Percentiles rank a stretch among this genome's conserved stretches.
Conservation (phyloP, 257 asterid genomes). For the Solanum dulcamara region DNA sequence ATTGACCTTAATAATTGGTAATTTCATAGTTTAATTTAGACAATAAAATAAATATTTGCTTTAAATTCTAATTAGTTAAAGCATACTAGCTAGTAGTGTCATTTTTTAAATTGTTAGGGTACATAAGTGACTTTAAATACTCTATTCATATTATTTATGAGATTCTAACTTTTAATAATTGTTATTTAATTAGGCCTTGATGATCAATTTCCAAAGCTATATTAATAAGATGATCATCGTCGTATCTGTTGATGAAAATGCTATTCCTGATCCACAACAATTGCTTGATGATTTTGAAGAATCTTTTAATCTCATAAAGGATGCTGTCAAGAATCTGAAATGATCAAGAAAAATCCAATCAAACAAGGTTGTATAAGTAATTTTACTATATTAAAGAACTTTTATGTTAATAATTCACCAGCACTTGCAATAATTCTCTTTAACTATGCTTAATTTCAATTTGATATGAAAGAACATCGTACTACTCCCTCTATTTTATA, state of each 20-base stretch:
- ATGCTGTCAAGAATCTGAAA: conserved; percentile 1
- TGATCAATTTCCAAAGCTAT: conserved; percentile 27
- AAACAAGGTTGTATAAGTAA: not conserved
- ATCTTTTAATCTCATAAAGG: conserved; percentile 22
- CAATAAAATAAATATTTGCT: too few species aligned
- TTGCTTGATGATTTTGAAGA: conserved; percentile 21
- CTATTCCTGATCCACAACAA: conserved; percentile 26
- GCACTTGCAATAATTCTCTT: not conserved
- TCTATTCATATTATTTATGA: not conserved
- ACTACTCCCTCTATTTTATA: too few species aligned
- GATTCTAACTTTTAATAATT: not conserved
- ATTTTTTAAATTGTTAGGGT: too few species aligned
- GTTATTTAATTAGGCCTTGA: conserved; percentile 23
- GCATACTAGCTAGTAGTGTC: too few species aligned
- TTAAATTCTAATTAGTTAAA: too few species aligned
- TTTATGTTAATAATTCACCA: not conserved
- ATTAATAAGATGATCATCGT: conserved; percentile 22
- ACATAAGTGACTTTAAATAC: not conserved
- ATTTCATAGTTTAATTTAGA: too few species aligned
- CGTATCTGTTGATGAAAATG: conserved; percentile 27
- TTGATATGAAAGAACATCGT: not conserved
- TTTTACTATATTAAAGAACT: not conserved
- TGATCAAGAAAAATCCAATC: not conserved
- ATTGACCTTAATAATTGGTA: too few species aligned
- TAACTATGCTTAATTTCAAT: not conserved